These are phyloP conservation scores for Platanus orientalis DNA, from an alignment of 164 flowering plant genomes.

Conservation along the genomic window DNA sequence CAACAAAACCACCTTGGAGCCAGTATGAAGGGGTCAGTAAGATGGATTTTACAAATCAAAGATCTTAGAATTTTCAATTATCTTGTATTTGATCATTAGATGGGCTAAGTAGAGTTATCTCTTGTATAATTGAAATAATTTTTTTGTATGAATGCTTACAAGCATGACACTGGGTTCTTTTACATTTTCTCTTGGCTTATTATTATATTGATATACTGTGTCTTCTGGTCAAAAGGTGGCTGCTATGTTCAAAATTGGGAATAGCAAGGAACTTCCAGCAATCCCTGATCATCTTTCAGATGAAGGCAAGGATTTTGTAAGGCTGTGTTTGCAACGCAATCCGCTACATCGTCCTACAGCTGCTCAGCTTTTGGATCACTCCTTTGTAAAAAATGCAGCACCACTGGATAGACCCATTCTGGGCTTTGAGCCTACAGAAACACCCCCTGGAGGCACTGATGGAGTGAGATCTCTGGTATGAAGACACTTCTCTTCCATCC, in stretches of 20 bases:
- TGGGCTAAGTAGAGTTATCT: neutral
- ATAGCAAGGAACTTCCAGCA: slow-evolving; percentile 78
- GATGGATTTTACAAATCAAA: neutral
- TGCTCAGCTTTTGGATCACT: slow-evolving; percentile 78
- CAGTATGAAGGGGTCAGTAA: slow-evolving; percentile 79
- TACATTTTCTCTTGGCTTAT: neutral
- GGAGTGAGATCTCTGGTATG: slow-evolving; percentile 55
- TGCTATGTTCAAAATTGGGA: neutral
- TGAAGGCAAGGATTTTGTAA: slow-evolving; percentile 85
- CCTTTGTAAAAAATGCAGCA: slow-evolving; percentile 77
- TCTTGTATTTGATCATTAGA: neutral
- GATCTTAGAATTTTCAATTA: neutral
- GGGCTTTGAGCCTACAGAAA: slow-evolving; percentile 41
- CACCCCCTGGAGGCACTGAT: slow-evolving; percentile 30
- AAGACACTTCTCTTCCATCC: neutral
- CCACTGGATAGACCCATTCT: slow-evolving; percentile 49
- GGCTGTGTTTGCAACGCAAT: slow-evolving; percentile 73
- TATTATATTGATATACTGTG: slow-evolving; percentile 8
- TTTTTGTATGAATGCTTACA: no score
- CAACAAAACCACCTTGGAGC: slow-evolving; percentile 92
- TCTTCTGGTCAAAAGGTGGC: neutral
- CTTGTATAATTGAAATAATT: neutral
- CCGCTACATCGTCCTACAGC: slow-evolving; percentile 82
- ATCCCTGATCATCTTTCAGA: slow-evolving; percentile 88
- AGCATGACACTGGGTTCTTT: neutral